Base-by-base conservation (phyloP, 2,329 filamentous ascomycete genomes). In the Scortechinia acanthostroma region DNA sequence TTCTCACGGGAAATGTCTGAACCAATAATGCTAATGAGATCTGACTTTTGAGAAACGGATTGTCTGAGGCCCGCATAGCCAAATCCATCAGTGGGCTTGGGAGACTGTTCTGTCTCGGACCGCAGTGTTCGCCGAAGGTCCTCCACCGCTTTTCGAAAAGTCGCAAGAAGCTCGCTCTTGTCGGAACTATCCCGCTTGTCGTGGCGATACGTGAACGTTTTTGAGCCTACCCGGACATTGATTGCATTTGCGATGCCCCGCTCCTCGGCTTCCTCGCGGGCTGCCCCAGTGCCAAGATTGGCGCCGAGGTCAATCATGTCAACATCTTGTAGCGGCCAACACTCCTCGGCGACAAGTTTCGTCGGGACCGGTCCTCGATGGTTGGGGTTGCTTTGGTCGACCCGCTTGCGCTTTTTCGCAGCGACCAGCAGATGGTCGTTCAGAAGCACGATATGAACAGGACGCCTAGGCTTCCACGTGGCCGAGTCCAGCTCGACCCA, bases 401-500 rank as follows among this genome's bases (percentile, higher is more conserved):
- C 66, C 21, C 81, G 74, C 56, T 84, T 85, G 62, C 86, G 84
- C 59, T 86, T 86, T 52, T 76, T 71, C 2, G 76, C 76, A 3
- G 84, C 84, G 19, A 88, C 69, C n/a, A 88, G 68, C 1, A 88
- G 62, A 58, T 88, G 81, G 50, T 88, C 84, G 54, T 88, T 88
- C 3, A 88, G 65, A 42, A 88, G 64, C 28, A 88, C 79, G 43
- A 88, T 70, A 52, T 84, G 80, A 30, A 88, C 78, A 17, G 82
- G 73, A 21, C 83, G 68, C 48, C 75, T 69, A 1, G 83, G 76
- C 58, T 87, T 88, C 80, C 83, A 87, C 0, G 84, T 88, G n/a
- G 84, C 84, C 44, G 82, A 81, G 58, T 88, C 85, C 44, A 88
- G 66, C 60, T 88, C 83, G 37, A 86, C 77, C 84, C 84, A 88